phyloP scores from a whole-genome alignment of 2,329 filamentous ascomycete genomes.

The Fonsecaea monophora region DNA sequence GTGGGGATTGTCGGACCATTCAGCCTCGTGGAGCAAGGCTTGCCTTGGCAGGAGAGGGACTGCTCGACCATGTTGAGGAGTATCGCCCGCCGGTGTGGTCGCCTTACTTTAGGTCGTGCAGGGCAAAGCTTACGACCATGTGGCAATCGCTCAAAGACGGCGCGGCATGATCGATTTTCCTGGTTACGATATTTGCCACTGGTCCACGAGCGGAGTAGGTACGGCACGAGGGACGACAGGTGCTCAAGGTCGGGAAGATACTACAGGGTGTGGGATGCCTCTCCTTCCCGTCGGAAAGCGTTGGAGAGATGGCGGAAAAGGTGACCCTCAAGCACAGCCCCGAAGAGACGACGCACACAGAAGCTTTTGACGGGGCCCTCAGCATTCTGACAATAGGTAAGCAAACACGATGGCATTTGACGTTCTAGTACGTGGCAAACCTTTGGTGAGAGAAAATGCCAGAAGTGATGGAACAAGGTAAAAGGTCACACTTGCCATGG shows the following conservation, averaged over 20 bases:
- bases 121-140: slow-evolving; percentile 4
- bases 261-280: neutral
- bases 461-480: slow-evolving; percentile 2
- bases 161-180: neutral
- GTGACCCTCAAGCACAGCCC: neutral
- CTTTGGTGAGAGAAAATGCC: neutral
- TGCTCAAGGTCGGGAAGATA: neutral
- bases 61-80: neutral
- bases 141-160: neutral
- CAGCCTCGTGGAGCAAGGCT: neutral
- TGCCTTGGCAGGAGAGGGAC: neutral
- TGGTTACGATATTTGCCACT: neutral
- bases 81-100: neutral
- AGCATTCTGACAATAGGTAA: neutral
- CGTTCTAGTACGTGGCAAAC: neutral
- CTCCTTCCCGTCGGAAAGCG: neutral
- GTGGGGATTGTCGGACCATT: neutral
- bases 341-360: neutral
- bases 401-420: neutral
- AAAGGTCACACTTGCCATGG: neutral
- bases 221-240: neutral
- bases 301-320: neutral
- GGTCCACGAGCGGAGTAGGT: neutral
- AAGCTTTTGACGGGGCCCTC: neutral
- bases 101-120: neutral